Conservation (phyloP, 306 rosid genomes). For the Rosa persica region DNA sequence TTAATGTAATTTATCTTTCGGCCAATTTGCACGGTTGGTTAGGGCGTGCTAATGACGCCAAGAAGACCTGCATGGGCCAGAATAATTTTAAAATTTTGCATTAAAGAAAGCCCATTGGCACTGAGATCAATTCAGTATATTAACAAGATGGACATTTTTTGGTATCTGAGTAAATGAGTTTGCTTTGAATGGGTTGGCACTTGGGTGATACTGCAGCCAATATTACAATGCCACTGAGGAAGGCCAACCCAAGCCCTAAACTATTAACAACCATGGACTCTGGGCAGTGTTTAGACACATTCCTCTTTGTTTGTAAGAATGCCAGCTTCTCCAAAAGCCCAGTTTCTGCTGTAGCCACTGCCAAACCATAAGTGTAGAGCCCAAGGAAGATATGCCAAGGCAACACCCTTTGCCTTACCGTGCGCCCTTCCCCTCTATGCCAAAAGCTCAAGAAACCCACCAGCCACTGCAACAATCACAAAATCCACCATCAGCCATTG, state of each 20-base stretch:
- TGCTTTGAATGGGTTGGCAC: slow-evolving; percentile 39
- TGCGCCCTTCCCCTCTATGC: slow-evolving; percentile 71
- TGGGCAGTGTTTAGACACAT: slow-evolving; percentile 44
- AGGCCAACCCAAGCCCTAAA: slow-evolving; percentile 64
- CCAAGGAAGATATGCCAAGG: slow-evolving; percentile 92
- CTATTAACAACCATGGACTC: slow-evolving; percentile 72
- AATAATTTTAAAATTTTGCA: too few relatives aligned
- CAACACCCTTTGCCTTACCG: slow-evolving; percentile 53
- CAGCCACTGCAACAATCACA: slow-evolving; percentile 59
- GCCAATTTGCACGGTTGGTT: too few relatives aligned
- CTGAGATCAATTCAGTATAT: neutral
- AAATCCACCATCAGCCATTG: neutral
- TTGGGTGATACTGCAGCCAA: slow-evolving; percentile 73
- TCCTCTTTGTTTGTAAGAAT: slow-evolving; percentile 64
- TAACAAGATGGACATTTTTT: slow-evolving; percentile 44
- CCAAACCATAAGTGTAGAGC: slow-evolving; percentile 71
- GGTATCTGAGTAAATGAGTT: slow-evolving; percentile 47
- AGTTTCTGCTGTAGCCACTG: slow-evolving; percentile 87
- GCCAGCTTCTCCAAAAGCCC: slow-evolving; percentile 84
- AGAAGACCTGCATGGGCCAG: too few relatives aligned
- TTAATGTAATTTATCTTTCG: too few relatives aligned
- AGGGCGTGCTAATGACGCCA: too few relatives aligned
- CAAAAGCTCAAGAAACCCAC: slow-evolving; percentile 86
- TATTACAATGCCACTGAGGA: slow-evolving; percentile 63
- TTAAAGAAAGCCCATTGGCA: too few relatives aligned